phyloP scores from a whole-genome alignment of 768 basidiomycete genomes.

The Amanita exitialis region DNA sequence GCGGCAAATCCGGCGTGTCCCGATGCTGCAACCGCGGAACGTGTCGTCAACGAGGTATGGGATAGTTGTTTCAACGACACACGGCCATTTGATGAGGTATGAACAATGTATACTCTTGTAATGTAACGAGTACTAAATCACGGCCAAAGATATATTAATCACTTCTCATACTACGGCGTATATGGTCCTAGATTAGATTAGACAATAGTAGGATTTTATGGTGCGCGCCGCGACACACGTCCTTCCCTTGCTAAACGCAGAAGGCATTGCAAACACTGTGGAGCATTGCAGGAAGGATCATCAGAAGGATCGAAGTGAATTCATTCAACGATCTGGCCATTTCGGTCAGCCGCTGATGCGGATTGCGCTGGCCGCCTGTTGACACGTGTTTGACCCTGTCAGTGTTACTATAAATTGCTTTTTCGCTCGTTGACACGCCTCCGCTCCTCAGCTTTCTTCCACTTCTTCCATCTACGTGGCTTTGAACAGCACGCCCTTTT shows the following conservation, averaged over 20 bases:
- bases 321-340: neutral
- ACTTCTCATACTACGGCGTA: neutral
- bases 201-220: neutral
- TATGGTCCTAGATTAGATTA: neutral
- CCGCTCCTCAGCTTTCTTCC: constrained; percentile 12
- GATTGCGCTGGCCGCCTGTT: neutral
- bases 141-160: constrained; percentile 12
- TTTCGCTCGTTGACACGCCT: constrained; percentile 13
- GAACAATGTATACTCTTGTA: neutral
- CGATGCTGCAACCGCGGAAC: constrained; percentile 66
- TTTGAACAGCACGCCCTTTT: constrained; percentile 4
- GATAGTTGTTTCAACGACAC: constrained; percentile 95
- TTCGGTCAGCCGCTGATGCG: neutral
- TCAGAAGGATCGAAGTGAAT: neutral
- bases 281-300: neutral
- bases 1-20: constrained; percentile 73
- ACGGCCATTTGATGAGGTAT: constrained; percentile 92
- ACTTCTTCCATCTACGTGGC: constrained; percentile 10
- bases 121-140: neutral
- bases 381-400: neutral
- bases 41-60: constrained; percentile 94
- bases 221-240: neutral
- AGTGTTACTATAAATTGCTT: neutral
- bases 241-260: neutral
- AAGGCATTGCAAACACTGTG: neutral